Evolutionary conservation across 139 green algal species (phyloP), one percentile per base, ranked within the genome.

Genomic region (Chlorella vulgaris): DNA sequence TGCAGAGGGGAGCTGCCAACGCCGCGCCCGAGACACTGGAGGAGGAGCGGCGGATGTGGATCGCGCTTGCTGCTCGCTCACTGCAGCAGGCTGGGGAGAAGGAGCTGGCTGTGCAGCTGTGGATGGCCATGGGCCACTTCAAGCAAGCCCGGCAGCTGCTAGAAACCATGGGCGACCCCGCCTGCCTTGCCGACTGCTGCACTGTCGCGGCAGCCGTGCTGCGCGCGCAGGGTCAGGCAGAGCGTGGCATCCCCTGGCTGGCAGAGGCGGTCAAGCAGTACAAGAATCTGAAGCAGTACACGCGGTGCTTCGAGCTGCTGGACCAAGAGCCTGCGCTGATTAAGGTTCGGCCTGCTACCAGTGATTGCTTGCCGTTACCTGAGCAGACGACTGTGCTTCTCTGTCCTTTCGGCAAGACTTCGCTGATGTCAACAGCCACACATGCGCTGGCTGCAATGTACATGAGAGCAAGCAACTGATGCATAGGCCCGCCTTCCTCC

Each of bases 81-180:
- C 81, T 81, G 66, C 55, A 65, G 38, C 47, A 71, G 43, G 83
- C 76, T 3, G 76, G 69, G 21, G 76, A 87, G n/a, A 75, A 68
- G 21, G 63, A 83, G 75, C 38, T 80, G 26, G 75, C 75, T 31
- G 73, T 40, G 5, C 60, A 51, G 24, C 60, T 81, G 7, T 74
- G 21, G 4, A 35, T 74, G 29, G 22, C 61, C 0, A 24, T 81
- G 35, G 81, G n/a, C 26, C 29, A 3, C 42, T 63, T 53, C 50
- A 75, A 77, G 60, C 13, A 31, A 10, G 82, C 75, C 2, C 68
- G 75, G 15, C 22, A 35, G 28, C 42, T 80, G n/a, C 47, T 86
- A n/a, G 5, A 15, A 7, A 5, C 4, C 3, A 66, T 76, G n/a
- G 47, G 68, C 2, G 50, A 84, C n/a, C 40, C 42, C 22, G 1